Evolutionary conservation across 75 land plant species (phyloP), one percentile per base, ranked within the genome.

Genomic region (Adiantum capillusveneris): DNA sequence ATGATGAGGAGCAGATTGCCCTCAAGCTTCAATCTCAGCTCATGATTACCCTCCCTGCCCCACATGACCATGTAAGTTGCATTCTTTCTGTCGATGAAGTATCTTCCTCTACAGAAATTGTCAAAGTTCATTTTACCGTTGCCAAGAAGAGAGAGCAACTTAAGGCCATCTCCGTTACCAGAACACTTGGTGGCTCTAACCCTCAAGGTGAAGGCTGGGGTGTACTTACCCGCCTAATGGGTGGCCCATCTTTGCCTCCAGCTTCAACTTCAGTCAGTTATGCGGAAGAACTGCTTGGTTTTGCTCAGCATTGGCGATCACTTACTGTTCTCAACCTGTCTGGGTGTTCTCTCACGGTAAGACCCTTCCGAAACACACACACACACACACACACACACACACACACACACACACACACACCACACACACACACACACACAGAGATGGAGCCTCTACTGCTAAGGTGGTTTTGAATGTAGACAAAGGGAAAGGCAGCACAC

Each of bases 1-100:
- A 94, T 18, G 98, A 94, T 46, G 98, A 94, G 71, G 98, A 94
- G 26, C 90, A 88, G 81, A 78, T 81, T 51, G 90, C 90, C 5
- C 75, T 94, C 25, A 79, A 85, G 78, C 85, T 94, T 34, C 96
- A 94, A 48, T 94, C 96, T 21, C 96, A 86, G 78, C 77, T 94
- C 24, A 83, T 86, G 96, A 90, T 94, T 46, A 83, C 90, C 11
- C 69, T 89, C 34, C 98, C 98, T 0, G 65, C 84, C 45, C 98
- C 98, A 48, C 91, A 81, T 28, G 98, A 94, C 31, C 62, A 55
- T 11, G 65, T 94, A 19, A 58, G 62, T 16, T 51, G 89, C 13
- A 51, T 30, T 29, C 50, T 65, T 53, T 53, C 36, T 20, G 59
- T 50, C 0, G 60, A 21, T 25, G 60, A 57, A 36, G 52, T 25